Conservation (phyloP, 2,329 filamentous ascomycete genomes). For the Cordyceps militaris region DNA sequence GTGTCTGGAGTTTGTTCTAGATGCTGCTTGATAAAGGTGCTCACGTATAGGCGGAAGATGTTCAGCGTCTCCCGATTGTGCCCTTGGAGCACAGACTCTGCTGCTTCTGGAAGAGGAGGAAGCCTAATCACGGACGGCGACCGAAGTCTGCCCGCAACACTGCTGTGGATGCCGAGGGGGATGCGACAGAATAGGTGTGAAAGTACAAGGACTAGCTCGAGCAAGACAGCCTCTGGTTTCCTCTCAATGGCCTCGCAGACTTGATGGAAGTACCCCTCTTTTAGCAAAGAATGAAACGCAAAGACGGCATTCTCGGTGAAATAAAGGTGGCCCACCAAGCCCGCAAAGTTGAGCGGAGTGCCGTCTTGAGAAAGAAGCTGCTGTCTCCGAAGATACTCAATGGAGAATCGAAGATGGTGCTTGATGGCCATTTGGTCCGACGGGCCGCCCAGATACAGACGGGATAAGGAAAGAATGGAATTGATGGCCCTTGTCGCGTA, state of each 20-base stretch:
- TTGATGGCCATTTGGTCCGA: conserved; percentile 62
- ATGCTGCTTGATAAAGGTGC: conserved; percentile 61
- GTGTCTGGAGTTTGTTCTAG: conserved; percentile 43
- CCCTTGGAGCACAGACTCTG: conserved; percentile 45
- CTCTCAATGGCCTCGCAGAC: conserved; percentile 52
- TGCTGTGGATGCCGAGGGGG: conserved; percentile 38
- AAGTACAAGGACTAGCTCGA: conserved; percentile 61
- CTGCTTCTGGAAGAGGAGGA: conserved; percentile 52
- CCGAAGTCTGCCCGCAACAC: conserved; percentile 41
- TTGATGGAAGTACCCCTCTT: conserved; percentile 58
- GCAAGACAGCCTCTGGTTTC: conserved; percentile 42
- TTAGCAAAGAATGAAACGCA: conserved; percentile 68
- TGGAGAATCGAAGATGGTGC: conserved; percentile 73
- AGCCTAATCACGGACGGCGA: conserved; percentile 60
- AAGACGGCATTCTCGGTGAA: conserved; percentile 70
- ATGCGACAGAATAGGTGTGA: conserved; percentile 62
- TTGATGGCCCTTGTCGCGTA: conserved; percentile 58
- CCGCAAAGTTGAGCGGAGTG: conserved; percentile 64
- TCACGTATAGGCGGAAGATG: conserved; percentile 62
- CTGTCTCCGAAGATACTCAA: conserved; percentile 69
- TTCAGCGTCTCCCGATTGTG: conserved; percentile 61
- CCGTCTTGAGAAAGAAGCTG: conserved; percentile 55
- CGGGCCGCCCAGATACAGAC: conserved; percentile 63
- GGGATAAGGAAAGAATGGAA: conserved; percentile 61
- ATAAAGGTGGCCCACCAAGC: conserved; percentile 64